Evolutionary conservation across 495 filamentous ascomycete genomes (phyloP), one percentile per base, ranked within the genome.

Genomic region (Penicillium roqueforti): DNA sequence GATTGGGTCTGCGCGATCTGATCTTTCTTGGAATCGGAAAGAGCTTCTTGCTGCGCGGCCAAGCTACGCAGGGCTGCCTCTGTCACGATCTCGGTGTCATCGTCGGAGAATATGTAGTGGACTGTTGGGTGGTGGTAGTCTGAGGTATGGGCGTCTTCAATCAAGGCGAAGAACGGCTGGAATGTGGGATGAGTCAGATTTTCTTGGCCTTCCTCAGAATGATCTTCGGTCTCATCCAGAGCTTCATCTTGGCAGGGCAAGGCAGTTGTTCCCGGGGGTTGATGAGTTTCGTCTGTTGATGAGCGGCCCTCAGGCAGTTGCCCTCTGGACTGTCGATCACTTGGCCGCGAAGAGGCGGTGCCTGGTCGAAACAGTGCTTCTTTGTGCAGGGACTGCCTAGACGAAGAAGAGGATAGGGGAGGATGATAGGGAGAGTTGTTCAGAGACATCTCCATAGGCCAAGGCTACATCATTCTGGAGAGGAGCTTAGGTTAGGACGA

Each of bases 91-190:
- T 88, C 85, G 4, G 66, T 68, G 63, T 81, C 78, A 69, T 95
- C 90, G 63, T 92, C 87, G 57, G 79, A 80, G 73, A 95, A 97
- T 55, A 96, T 81, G 73, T 97, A 97, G 76, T 92, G 90, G 3
- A 96, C 84, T 37, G 79, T 83, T 19, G 85, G 83, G 56, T 95
- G 92, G 69, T 92, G 79, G 70, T 89, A 73, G 44, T 71, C 73
- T 22, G 66, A 65, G 22, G 68, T 71, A 56, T 71, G 68, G 46
- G 67, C 62, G 61, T 74, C 76, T 62, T 78, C 73, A 60, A 80
- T 73, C 51, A 81, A 66, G 51, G 72, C 79, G 76, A 80, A 79
- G 74, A 82, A 78, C 32, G 77, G 76, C 46, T 73, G 68, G 58
- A 77, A 75, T 31, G 60, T 61, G 18, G 54, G 59, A 54, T 63